Conservation (phyloP, 2,329 filamentous ascomycete genomes). For the Domatiomyces catenatus region DNA sequence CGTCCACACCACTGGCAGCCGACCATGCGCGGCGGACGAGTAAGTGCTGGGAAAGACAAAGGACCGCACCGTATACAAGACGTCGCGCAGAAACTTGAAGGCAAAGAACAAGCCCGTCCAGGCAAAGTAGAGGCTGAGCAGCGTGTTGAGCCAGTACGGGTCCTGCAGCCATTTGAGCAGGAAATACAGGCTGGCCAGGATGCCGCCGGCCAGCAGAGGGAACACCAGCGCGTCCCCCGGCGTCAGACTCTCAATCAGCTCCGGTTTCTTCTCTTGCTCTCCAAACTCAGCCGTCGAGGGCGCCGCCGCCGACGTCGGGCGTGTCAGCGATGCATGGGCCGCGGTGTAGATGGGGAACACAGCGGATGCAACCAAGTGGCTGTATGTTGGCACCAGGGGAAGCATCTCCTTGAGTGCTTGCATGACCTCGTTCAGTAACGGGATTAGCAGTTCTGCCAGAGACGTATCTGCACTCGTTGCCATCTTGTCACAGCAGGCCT, state of each 20-base stretch:
- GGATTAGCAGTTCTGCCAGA: not conserved
- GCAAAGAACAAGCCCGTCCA: slow-evolving; percentile 64
- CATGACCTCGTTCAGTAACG: not conserved
- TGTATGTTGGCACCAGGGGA: slow-evolving; percentile 38
- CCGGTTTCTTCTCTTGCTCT: slow-evolving; percentile 19
- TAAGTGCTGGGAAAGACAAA: slow-evolving; percentile 63
- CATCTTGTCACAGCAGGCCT: too few relatives aligned
- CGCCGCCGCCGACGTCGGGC: slow-evolving; percentile 63
- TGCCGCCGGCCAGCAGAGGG: slow-evolving; percentile 58
- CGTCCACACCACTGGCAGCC: slow-evolving; percentile 37
- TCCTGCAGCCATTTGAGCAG: slow-evolving; percentile 81
- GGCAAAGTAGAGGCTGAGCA: slow-evolving; percentile 72
- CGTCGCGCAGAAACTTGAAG: slow-evolving; percentile 57
- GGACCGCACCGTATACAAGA: slow-evolving; percentile 46
- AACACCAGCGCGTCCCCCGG: slow-evolving; percentile 61
- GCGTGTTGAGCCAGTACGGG: slow-evolving; percentile 62
- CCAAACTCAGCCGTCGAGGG: slow-evolving; percentile 10
- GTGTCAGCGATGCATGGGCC: slow-evolving; percentile 67
- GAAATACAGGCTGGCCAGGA: slow-evolving; percentile 65
- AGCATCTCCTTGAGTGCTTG: not conserved
- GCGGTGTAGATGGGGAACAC: slow-evolving; percentile 72
- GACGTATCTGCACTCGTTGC: not conserved
- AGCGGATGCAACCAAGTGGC: slow-evolving; percentile 51
- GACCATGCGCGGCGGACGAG: slow-evolving; percentile 25
- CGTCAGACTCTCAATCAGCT: slow-evolving; percentile 3